phyloP scores from a whole-genome alignment of 108 stramenopile species.

The Cylindrotheca fusiformis region DNA sequence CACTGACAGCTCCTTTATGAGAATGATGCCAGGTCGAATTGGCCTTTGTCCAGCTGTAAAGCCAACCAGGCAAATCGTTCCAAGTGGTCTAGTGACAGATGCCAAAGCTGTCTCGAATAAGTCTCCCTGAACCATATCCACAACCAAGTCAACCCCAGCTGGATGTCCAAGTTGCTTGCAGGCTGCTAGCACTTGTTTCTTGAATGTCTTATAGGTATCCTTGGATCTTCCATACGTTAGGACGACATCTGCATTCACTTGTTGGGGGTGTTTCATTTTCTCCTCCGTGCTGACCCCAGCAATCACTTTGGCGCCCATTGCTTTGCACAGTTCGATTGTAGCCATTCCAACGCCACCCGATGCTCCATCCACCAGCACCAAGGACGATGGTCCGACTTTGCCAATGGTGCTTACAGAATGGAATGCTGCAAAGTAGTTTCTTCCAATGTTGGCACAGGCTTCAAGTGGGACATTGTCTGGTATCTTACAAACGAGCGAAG shows the following conservation, averaged over 20 bases:
- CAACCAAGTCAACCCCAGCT: conserved; percentile 55
- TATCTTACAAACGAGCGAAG: conserved; percentile 43
- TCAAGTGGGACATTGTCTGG: conserved; percentile 41
- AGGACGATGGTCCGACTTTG: conserved; percentile 33
- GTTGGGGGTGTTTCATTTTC: conserved; percentile 30
- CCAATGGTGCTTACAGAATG: conserved; percentile 67
- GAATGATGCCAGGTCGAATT: conserved; percentile 53
- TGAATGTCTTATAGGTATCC: conserved; percentile 44
- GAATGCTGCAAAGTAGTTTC: conserved; percentile 71
- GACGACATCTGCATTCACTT: conserved; percentile 60
- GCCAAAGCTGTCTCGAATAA: conserved; percentile 59
- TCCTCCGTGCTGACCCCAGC: conserved; percentile 56
- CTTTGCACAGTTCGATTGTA: conserved; percentile 67
- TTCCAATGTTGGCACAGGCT: conserved; percentile 54
- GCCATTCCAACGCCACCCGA: conserved; percentile 81
- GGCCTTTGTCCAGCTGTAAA: conserved; percentile 67
- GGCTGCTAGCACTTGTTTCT: conserved; percentile 34
- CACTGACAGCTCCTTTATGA: conserved; percentile 42
- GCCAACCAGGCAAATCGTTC: conserved; percentile 67
- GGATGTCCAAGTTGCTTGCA: conserved; percentile 48
- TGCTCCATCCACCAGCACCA: conserved; percentile 67
- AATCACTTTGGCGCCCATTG: conserved; percentile 69
- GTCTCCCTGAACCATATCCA: conserved; percentile 69
- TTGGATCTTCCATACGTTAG: conserved; percentile 51
- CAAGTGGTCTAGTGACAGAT: conserved; percentile 50